These are phyloP conservation scores for Neurospora sp. DNA, from an alignment of 495 filamentous ascomycete genomes.

Conservation along the genomic window DNA sequence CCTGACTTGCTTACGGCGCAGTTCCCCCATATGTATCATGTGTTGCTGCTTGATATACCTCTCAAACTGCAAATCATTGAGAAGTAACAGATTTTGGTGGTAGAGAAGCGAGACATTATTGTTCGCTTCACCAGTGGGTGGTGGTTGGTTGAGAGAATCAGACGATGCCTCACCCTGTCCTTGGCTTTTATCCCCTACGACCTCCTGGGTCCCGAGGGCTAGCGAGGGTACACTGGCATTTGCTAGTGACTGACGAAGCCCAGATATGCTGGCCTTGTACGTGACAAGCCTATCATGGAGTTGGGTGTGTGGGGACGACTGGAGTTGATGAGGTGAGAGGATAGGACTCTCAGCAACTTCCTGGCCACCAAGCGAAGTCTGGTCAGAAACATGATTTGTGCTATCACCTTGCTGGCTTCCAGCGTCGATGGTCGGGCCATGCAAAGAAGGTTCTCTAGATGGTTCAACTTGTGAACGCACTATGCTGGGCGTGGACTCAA, in stretches of 20 bases:
- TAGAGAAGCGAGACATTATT: conserved; percentile 49
- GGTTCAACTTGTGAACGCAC: conserved; percentile 15
- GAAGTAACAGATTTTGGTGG: conserved; percentile 53
- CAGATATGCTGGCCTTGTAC: conserved; percentile 40
- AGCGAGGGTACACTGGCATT: conserved; percentile 44
- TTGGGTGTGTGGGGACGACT: conserved; percentile 35
- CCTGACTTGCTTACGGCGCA: conserved; percentile 55
- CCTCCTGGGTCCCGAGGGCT: conserved; percentile 31
- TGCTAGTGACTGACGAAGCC: conserved; percentile 37
- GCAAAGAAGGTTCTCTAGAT: conserved; percentile 10
- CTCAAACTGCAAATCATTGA: conserved; percentile 69
- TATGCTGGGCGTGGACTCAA: neutral
- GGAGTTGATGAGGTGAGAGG: conserved; percentile 35
- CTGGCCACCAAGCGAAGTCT: neutral
- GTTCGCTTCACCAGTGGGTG: conserved; percentile 4
- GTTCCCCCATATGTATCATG: conserved; percentile 60
- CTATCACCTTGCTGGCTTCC: neutral
- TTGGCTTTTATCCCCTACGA: conserved; percentile 16
- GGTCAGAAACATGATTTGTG: neutral
- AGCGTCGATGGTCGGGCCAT: neutral
- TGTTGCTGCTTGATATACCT: conserved; percentile 68
- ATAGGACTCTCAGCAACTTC: conserved; percentile 44
- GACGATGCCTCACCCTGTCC: conserved; percentile 11
- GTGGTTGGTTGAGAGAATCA: conserved; percentile 2
- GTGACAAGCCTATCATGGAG: conserved; percentile 46